Conservation (phyloP, 2,329 filamentous ascomycete species). For the Colletotrichum nymphaeae region DNA sequence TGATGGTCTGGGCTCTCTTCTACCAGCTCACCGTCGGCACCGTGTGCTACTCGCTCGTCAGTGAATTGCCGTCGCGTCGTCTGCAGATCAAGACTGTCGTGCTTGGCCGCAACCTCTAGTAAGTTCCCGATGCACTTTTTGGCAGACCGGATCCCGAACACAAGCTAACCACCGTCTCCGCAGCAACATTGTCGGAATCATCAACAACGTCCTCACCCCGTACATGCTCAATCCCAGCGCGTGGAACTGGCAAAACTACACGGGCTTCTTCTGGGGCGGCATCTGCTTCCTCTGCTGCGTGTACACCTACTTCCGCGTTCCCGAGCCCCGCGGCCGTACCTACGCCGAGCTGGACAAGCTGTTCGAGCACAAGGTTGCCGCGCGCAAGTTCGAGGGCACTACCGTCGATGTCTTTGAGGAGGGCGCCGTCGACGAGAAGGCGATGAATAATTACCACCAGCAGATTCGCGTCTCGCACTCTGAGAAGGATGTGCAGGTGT, state of each 20-base stretch:
- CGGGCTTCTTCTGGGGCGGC: slow-evolving; percentile 89
- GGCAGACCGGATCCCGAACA: neutral
- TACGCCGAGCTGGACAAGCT: slow-evolving; percentile 89
- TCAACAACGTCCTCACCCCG: slow-evolving; percentile 84
- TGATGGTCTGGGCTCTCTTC: slow-evolving; percentile 83
- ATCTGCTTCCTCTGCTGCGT: slow-evolving; percentile 84
- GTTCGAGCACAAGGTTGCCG: slow-evolving; percentile 79
- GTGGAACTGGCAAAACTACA: slow-evolving; percentile 90
- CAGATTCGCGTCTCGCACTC: slow-evolving; percentile 47
- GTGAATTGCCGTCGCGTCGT: slow-evolving; percentile 83
- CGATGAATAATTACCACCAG: slow-evolving; percentile 61
- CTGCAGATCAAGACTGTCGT: slow-evolving; percentile 94
- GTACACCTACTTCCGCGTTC: slow-evolving; percentile 84
- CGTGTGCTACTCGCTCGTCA: slow-evolving; percentile 89
- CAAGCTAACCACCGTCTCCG: slow-evolving; percentile 29
- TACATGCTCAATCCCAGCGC: slow-evolving; percentile 92
- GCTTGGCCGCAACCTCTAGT: slow-evolving; percentile 82
- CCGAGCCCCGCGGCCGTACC: slow-evolving; percentile 82
- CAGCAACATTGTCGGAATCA: slow-evolving; percentile 83
- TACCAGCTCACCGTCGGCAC: slow-evolving; percentile 92
- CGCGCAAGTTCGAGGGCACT: slow-evolving; percentile 76
- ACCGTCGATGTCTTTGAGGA: slow-evolving; percentile 68
- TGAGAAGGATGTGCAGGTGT: slow-evolving; percentile 37
- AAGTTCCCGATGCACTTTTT: slow-evolving; percentile 43
- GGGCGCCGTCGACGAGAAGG: slow-evolving; percentile 51